phyloP scores from a whole-genome alignment of 148 eudicot species.

The Vaccinium myrtillus region DNA sequence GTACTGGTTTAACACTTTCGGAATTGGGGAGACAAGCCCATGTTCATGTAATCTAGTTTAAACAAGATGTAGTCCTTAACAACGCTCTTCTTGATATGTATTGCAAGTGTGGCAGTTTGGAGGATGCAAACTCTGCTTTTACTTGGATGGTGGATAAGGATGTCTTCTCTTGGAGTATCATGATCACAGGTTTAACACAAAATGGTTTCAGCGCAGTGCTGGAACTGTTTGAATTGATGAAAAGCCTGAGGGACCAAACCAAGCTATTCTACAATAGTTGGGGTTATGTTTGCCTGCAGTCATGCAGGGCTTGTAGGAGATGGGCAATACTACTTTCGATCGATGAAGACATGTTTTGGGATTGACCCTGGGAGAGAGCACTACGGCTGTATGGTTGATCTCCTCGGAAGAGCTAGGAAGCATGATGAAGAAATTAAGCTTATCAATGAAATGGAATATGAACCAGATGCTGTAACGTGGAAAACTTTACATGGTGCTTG shows the following conservation, averaged over 20 bases:
- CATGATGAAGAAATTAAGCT: constrained; percentile 20
- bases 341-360: constrained; percentile 7
- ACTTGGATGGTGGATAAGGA: constrained; percentile 16
- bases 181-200: constrained; percentile 17
- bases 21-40: constrained; percentile 18
- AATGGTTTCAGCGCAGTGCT: constrained; percentile 11
- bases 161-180: constrained; percentile 20
- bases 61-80: constrained; percentile 15
- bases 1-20: constrained; percentile 11
- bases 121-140: constrained; percentile 11
- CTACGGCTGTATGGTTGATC: constrained; percentile 20
- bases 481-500: constrained; percentile 18
- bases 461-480: constrained; percentile 13
- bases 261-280: constrained; percentile 10
- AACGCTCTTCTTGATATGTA: constrained; percentile 18
- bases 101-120: constrained; percentile 18
- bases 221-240: constrained; percentile 10
- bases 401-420: constrained; percentile 17
- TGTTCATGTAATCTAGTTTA: constrained; percentile 17
- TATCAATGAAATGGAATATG: constrained; percentile 12
- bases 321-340: constrained; percentile 16
- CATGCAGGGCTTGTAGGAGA: constrained; percentile 14
- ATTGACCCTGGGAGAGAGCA: constrained; percentile 19
- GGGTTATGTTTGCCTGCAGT: constrained; percentile 17
- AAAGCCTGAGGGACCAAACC: constrained; percentile 15